A percentile compares a stretch with the other conserved stretches of the same genome.
Evolutionary conservation across 2,329 filamentous ascomycete species (phyloP).

Genomic region (Penicillium aurantiogriseum): DNA sequence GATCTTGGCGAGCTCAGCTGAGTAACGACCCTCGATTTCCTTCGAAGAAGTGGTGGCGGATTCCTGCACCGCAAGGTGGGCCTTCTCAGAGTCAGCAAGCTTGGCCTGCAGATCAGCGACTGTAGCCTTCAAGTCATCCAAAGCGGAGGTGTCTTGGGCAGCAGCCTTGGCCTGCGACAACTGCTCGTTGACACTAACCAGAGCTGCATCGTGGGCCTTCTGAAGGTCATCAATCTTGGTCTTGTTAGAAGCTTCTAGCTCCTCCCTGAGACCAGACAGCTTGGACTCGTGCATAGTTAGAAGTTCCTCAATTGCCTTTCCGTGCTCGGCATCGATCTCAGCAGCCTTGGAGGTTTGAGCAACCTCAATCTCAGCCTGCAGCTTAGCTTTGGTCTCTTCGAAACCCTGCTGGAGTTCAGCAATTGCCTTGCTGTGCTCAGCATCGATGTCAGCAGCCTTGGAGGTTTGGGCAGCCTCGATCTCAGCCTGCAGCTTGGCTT

Average conservation of each 20-base stretch:
- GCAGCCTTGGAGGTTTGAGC: constrained; percentile 34
- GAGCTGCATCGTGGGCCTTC: constrained; percentile 35
- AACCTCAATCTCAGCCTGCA: constrained; percentile 41
- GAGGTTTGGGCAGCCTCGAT: constrained; percentile 16
- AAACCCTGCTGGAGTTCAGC: constrained; percentile 37
- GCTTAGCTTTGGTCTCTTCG: constrained; percentile 32
- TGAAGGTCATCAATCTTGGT: constrained; percentile 38
- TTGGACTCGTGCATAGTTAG: constrained; percentile 42
- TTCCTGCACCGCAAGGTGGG: constrained; percentile 43
- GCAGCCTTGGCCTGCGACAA: constrained; percentile 37
- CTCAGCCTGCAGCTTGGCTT: constrained; percentile 18
- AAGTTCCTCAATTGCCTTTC: constrained; percentile 32
- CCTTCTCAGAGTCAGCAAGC: constrained; percentile 55
- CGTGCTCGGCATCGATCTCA: constrained; percentile 39
- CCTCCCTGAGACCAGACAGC: constrained; percentile 34
- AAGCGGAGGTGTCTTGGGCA: constrained; percentile 37
- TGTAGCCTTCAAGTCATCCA: constrained; percentile 42
- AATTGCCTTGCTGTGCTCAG: constrained; percentile 28
- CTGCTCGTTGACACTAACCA: constrained; percentile 36
- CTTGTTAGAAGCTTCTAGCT: constrained; percentile 38
- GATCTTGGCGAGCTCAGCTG: constrained; percentile 49
- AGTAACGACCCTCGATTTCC: constrained; percentile 33
- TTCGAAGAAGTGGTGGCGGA: constrained; percentile 29
- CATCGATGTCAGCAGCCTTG: constrained; percentile 17
- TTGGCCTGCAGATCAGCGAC: constrained; percentile 61